Evolutionary conservation across 2,329 filamentous ascomycete species (phyloP).

Genomic region (Achaetomium macrosporum): DNA sequence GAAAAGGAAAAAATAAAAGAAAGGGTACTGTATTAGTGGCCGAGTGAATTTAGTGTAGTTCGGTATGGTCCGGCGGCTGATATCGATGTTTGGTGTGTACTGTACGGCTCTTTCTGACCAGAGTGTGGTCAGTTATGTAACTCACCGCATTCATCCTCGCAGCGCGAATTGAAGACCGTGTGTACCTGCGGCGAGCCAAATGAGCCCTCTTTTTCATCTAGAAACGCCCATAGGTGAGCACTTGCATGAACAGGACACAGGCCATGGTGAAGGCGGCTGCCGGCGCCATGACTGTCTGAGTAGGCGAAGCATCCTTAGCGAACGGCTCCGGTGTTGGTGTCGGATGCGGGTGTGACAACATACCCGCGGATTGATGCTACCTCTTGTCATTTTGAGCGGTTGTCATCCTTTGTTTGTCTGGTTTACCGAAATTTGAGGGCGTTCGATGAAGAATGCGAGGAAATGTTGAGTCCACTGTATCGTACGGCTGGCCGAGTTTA

Average conservation of each 20-base stretch:
- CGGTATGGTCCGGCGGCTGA: no score
- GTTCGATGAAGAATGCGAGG: background rate
- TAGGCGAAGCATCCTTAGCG: background rate
- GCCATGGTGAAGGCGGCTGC: constrained; percentile 24
- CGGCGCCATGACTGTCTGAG: constrained; percentile 21
- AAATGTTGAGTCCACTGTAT: background rate
- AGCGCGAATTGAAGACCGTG: constrained; percentile 20
- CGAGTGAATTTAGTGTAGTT: no score
- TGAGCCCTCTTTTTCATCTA: background rate
- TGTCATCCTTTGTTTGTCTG: background rate
- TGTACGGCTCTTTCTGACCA: no score
- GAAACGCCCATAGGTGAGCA: background rate
- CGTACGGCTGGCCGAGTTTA: no score
- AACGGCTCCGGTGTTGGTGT: background rate
- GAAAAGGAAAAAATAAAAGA: background rate
- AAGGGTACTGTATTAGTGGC: no score
- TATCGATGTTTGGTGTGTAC: no score
- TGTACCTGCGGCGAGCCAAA: constrained; percentile 13
- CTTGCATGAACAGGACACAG: constrained; percentile 19
- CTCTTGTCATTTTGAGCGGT: background rate
- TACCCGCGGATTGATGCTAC: constrained; percentile 10
- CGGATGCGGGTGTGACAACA: background rate
- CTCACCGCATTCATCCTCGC: constrained; percentile 22
- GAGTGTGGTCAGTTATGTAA: background rate
- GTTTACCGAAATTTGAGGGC: background rate